These are phyloP conservation scores for Gracilaria domingensis DNA, from an alignment of 23 red algal species.

Conservation along the genomic window DNA sequence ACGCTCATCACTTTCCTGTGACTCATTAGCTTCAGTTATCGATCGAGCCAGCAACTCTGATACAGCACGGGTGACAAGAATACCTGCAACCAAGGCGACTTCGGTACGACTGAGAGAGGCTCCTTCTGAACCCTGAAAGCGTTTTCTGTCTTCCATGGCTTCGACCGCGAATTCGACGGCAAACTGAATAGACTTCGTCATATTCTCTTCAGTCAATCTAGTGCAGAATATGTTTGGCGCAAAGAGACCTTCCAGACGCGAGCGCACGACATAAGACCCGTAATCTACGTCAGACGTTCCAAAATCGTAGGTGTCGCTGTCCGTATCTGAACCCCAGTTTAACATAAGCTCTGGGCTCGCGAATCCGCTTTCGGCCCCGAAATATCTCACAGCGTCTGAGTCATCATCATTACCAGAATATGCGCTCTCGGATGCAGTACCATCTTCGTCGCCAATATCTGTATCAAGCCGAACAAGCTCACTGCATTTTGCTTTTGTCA, in stretches of 20 bases:
- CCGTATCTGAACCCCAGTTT: constrained; percentile 44
- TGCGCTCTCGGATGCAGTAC: constrained; percentile 7
- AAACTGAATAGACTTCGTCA: background rate
- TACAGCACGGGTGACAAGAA: constrained; percentile 14
- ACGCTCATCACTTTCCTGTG: background rate
- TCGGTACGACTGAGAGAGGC: background rate
- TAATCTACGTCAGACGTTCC: background rate
- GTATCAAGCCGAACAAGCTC: constrained; percentile 39
- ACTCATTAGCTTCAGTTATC: background rate
- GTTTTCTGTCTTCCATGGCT: constrained; percentile 7
- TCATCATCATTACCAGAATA: constrained; percentile 8
- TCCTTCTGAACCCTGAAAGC: too few relatives aligned
- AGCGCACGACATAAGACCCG: constrained; percentile 1
- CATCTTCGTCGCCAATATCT: constrained; percentile 30
- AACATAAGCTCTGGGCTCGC: background rate
- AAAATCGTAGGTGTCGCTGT: background rate
- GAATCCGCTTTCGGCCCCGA: background rate
- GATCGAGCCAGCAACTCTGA: constrained; percentile 9
- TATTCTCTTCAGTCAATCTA: background rate
- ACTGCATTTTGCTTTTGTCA: constrained; percentile 7
- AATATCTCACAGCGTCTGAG: constrained; percentile 14
- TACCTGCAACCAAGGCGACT: background rate
- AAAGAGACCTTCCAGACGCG: background rate
- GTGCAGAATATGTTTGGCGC: background rate
- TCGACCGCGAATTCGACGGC: background rate